Base-by-base conservation (phyloP, 164 flowering plant genomes). In the Vitis rupestris region DNA sequence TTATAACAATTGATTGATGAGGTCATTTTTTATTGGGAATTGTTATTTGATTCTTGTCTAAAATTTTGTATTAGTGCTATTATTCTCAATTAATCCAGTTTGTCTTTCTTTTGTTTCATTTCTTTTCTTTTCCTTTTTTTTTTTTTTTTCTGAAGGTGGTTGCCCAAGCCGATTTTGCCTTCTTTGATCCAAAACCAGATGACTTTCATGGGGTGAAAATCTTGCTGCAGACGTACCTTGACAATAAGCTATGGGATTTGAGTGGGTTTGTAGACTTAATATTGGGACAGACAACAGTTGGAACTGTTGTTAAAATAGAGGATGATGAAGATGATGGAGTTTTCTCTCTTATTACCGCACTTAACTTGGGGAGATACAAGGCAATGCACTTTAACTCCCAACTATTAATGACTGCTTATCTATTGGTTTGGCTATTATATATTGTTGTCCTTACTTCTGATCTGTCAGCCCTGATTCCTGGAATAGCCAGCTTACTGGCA, bases 171-270 rank as follows among this genome's bases (percentile, higher is more conserved):
- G 95, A 96, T 80, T 92, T 93, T 79, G 95, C 80, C 37, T 93
- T 93, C 82, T 93, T 90, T 74, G 97, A 92, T 80, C 98, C 95
- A 8, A 91, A 89, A 75, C 82, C 94, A 0, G 79, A 75, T 61
- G 97, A 96, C 69, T 96, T 96, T 67, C 92, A 90, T 76, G 97
- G 97, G 58, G 91, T 90, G 63, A 93, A 93, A 85, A 83, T 75
- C 67, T 78, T 96, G 79, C 83, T 96, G 63, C 92, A 89, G 75
- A 78, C 76, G 11, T 96, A 89, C 71, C 91, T 93, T 61, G 97
- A 87, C 68, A 75, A 84, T 70, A 76, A 71, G 65, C 68, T 80
- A 58, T 96, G 98, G 99, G 95, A 93, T 84, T 75, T 89, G 78
- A 90, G 90, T 72, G 89, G 89, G 48, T 90, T 96, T 71, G 94